Evolutionary conservation across 768 basidiomycete genomes (phyloP).

Genomic region (Suillus variegatus): DNA sequence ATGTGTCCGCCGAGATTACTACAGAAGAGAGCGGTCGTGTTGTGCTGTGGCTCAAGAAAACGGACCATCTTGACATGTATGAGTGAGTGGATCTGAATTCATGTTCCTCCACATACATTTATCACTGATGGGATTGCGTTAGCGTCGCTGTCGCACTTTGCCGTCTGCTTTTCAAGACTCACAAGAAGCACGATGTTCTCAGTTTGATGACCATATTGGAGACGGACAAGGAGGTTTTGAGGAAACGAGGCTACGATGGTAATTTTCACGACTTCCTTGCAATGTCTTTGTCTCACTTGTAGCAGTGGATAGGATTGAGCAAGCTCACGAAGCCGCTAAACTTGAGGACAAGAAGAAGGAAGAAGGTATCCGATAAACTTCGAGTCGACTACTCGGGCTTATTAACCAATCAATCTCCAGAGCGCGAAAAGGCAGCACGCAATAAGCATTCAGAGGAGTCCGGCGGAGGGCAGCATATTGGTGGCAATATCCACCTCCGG

Average conservation of each 20-base stretch:
- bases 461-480: not conserved
- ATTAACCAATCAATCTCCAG: not conserved
- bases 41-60: constrained; percentile 58
- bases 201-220: constrained; percentile 89
- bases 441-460: not conserved
- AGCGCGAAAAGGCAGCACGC: not conserved
- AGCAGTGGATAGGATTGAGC: not conserved
- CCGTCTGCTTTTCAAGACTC: constrained; percentile 68
- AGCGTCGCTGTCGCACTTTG: constrained; percentile 84
- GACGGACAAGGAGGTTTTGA: constrained; percentile 76
- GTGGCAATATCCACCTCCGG: not conserved
- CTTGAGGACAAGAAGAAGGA: constrained; percentile 2
- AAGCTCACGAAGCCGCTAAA: not conserved
- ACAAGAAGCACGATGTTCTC: constrained; percentile 80
- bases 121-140: constrained; percentile 4
- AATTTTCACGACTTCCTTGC: constrained; percentile 1
- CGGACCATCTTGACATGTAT: constrained; percentile 57
- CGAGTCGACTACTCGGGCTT: not conserved
- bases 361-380: not conserved
- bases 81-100: constrained; percentile 67
- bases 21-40: constrained; percentile 50
- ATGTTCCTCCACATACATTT: constrained; percentile 29
- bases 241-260: constrained; percentile 83
- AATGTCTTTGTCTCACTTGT: not conserved
- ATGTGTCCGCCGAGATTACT: constrained; percentile 54